These are phyloP conservation scores for Firmiana major DNA, from an alignment of 345 rosid genomes.

Conservation along the genomic window DNA sequence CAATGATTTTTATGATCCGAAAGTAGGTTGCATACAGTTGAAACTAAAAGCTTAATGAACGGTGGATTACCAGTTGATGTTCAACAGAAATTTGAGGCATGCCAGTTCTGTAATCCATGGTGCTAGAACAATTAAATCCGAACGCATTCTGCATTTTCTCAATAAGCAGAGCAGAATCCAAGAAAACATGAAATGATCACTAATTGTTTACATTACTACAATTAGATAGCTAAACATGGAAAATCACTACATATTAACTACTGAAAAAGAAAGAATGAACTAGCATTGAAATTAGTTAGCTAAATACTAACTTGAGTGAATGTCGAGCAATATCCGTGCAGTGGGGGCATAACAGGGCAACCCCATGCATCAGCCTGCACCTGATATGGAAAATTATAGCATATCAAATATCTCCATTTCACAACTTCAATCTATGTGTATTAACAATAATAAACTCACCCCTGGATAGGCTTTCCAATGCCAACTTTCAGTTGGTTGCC, in stretches of 20 bases:
- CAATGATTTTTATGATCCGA: background rate
- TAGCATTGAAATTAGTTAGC: background rate
- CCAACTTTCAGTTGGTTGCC: slow-evolving; percentile 64
- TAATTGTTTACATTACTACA: background rate
- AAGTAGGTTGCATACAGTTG: background rate
- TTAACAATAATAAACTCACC: slow-evolving; percentile 31
- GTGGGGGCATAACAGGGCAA: slow-evolving; percentile 72
- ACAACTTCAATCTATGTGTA: background rate
- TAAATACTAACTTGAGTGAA: slow-evolving; percentile 46
- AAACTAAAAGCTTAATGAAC: background rate
- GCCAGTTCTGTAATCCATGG: slow-evolving; percentile 16
- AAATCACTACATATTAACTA: background rate
- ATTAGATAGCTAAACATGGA: too few relatives aligned
- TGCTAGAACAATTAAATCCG: slow-evolving; percentile 23
- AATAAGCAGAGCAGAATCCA: background rate
- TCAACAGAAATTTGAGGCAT: slow-evolving; percentile 30
- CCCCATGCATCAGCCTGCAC: slow-evolving; percentile 88
- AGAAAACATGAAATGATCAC: background rate
- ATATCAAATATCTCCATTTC: slow-evolving; percentile 8
- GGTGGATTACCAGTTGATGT: slow-evolving; percentile 40
- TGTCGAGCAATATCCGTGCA: slow-evolving; percentile 29
- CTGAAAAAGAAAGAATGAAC: background rate
- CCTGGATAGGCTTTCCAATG: slow-evolving; percentile 68
- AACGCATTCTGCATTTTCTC: slow-evolving; percentile 37
- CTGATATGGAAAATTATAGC: slow-evolving; percentile 36